A percentile compares a stretch with the other conserved stretches of the same genome.
phyloP scores from a whole-genome alignment of 371 early-diverging fungal species.

The Chytridiales sp. region DNA sequence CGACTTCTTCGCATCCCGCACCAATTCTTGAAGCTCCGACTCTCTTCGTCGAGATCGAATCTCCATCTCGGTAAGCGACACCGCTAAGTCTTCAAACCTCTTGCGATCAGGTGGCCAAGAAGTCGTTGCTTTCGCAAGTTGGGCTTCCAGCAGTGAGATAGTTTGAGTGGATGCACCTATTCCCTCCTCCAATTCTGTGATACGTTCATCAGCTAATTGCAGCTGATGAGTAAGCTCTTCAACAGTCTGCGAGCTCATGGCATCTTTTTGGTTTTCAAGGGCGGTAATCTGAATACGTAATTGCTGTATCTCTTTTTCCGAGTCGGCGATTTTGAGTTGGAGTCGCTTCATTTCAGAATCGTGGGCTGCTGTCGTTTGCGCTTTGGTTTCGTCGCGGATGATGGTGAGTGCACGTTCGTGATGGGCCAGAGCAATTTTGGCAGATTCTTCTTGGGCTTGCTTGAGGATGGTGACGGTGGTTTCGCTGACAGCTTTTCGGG shows the following conservation, averaged over 20 bases:
- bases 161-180: conserved; percentile 6
- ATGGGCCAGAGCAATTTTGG: conserved; percentile 26
- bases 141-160: conserved; percentile 12
- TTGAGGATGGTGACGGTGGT: conserved; percentile 26
- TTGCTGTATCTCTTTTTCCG: conserved; percentile 16
- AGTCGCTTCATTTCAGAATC: conserved; percentile 23
- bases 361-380: conserved; percentile 19
- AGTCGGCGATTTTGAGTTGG: conserved; percentile 25
- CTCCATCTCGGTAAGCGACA: conserved; percentile 15
- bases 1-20: conserved; percentile 3
- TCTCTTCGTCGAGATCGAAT: conserved; percentile 12
- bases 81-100: conserved; percentile 21
- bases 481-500: conserved; percentile 27
- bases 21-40: conserved; percentile 17
- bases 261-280: conserved; percentile 13
- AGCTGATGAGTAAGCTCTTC: conserved; percentile 2
- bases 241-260: too few relatives aligned
- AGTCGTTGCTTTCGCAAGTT: conserved; percentile 16
- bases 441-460: conserved; percentile 34
- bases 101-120: conserved; percentile 25
- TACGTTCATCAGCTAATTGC: not conserved
- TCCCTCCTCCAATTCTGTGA: conserved; percentile 2
- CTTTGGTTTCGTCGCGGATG: conserved; percentile 29
- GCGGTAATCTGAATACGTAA: conserved; percentile 8
- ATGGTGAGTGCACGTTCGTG: conserved; percentile 27